phyloP scores from a whole-genome alignment of 73 alveolate species.

The Paraurostyla sp. region DNA sequence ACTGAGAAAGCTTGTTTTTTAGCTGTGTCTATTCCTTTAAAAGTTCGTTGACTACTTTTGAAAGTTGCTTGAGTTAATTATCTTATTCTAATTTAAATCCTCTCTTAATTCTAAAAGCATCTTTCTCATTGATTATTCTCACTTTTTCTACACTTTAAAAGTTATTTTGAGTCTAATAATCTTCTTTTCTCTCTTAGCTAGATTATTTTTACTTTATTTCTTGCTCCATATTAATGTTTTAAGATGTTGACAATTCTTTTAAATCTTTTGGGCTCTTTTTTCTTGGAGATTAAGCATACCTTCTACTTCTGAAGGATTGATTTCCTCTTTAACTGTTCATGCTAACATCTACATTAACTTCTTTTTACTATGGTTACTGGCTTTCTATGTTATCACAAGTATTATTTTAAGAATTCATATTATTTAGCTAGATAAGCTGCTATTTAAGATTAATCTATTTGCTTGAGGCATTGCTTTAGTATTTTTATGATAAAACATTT shows the following conservation, averaged over 20 bases:
- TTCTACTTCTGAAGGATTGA: constrained; percentile 12
- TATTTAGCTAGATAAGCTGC: no score
- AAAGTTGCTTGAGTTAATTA: constrained; percentile 10
- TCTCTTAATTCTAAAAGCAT: constrained; percentile 4
- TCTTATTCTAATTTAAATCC: constrained; percentile 1
- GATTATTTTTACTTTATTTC: no score
- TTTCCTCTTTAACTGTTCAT: neutral
- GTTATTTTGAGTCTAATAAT: no score
- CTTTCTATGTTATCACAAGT: no score
- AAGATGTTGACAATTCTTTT: neutral
- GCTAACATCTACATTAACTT: neutral
- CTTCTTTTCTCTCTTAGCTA: no score
- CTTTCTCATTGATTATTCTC: no score
- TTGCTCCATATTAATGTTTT: no score
- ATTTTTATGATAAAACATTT: no score
- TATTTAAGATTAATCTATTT: no score
- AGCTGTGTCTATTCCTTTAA: neutral
- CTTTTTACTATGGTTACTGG: neutral
- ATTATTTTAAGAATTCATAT: no score
- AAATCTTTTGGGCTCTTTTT: neutral
- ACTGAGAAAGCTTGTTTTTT: neutral
- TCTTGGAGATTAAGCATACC: constrained; percentile 1
- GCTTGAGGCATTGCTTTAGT: no score
- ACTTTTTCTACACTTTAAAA: no score
- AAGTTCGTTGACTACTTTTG: constrained; percentile 28